Evolutionary conservation across 305 asterid genomes (phyloP).

Genomic region (Solanum hybrid): DNA sequence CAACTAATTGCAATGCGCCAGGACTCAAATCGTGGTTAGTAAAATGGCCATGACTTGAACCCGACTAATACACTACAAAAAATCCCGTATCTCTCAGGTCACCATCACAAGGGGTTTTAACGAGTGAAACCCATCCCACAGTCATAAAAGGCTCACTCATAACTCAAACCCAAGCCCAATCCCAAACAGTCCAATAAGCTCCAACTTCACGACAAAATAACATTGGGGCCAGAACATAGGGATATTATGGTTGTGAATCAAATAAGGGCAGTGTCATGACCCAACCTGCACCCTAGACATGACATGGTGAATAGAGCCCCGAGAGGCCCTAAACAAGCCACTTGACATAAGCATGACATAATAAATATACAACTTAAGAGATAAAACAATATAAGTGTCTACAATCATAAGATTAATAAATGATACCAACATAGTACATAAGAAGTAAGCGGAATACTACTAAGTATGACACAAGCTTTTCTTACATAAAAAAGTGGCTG

Average conservation of each 20-base stretch:
- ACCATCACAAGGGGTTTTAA: neutral
- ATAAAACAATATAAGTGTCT: neutral
- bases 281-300: neutral
- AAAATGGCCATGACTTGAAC: neutral
- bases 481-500: neutral
- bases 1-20: neutral
- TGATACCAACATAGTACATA: neutral
- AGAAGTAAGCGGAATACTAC: neutral
- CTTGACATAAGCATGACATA: neutral
- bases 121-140: neutral
- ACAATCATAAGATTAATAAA: neutral
- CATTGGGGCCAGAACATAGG: neutral
- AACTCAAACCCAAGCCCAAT: neutral
- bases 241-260: neutral
- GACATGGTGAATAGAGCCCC: neutral
- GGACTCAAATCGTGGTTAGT: neutral
- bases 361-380: neutral
- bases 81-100: neutral
- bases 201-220: neutral
- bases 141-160: neutral
- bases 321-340: neutral
- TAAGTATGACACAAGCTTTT: neutral
- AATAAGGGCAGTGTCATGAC: neutral
- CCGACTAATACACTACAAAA: neutral
- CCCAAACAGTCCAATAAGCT: neutral